Evolutionary conservation across 202 grass and related monocot species (phyloP).

Genomic region (Bolboschoenoplectus hybrid): DNA sequence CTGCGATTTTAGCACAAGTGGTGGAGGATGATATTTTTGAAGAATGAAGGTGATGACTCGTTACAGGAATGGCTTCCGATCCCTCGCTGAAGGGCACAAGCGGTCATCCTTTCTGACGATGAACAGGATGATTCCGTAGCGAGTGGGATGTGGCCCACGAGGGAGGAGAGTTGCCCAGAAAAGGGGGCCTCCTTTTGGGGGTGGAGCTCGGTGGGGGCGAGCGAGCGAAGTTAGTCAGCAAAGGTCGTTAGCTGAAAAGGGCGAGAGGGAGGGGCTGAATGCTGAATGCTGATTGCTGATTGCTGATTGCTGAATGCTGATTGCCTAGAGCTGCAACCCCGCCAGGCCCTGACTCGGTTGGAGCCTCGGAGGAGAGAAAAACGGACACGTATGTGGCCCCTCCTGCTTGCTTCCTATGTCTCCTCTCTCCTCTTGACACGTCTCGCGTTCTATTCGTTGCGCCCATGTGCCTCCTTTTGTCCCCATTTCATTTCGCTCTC

Average conservation of each 20-base stretch:
- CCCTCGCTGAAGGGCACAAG: too few relatives aligned
- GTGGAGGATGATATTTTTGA: too few relatives aligned
- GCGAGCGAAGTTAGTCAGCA: neutral
- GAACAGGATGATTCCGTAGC: neutral
- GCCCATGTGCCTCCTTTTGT: slow-evolving; percentile 36
- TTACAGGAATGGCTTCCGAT: neutral
- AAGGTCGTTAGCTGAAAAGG: slow-evolving; percentile 9
- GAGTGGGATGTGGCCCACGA: neutral
- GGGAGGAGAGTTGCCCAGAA: slow-evolving; percentile 1
- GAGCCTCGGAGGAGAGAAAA: slow-evolving; percentile 20
- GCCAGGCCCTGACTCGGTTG: slow-evolving; percentile 7
- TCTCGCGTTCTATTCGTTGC: neutral
- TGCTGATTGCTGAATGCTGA: neutral
- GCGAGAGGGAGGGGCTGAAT: neutral
- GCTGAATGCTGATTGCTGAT: neutral
- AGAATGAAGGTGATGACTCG: neutral
- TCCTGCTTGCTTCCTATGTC: neutral
- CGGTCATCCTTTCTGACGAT: neutral
- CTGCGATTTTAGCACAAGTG: too few relatives aligned
- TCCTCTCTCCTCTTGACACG: slow-evolving; percentile 14
- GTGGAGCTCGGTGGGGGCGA: neutral
- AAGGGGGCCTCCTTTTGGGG: slow-evolving; percentile 30
- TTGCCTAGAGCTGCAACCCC: neutral
- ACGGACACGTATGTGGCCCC: slow-evolving; percentile 32
- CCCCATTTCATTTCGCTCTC: neutral